Evolutionary conservation across 2,329 filamentous ascomycete species (phyloP), one percentile per base, ranked within the genome.

Genomic region (Venturia oleaginea): DNA sequence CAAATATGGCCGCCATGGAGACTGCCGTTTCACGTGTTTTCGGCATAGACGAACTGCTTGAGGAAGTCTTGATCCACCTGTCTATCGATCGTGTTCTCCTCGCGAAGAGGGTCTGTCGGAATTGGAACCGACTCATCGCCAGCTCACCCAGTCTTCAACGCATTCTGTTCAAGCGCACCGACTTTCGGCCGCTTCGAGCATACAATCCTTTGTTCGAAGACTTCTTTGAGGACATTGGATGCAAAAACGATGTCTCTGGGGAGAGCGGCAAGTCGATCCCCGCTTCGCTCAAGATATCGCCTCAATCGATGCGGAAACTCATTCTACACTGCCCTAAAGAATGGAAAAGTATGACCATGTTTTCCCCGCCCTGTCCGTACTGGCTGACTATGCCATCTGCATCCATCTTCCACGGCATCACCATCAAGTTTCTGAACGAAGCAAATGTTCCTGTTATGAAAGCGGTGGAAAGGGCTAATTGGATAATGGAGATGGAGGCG

Each of bases 161-260:
- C n/a, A 63, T 51, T 27, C 51, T 63, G 19, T 63, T 51, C 51
- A 46, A 55, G 34, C 62, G 62, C n/a, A 30, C 15, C 46, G 46
- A 55, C 34, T 27, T 48, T 54, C 46, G 30, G 34, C 32, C 42
- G 13, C 11, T 38, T 32, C 62, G 62, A 24, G 62, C 22, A 30
- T 43, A 63, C 37, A 63, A 63, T 22, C 62, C 62, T 30, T 32
- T 63, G 32, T 63, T 63, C 37, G 62, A 63, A 27, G 51, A 55
- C 62, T 63, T 38, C 48, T 57, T 63, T n/a, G 34, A 24, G 15
- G 37, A 55, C 15, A 63, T 63, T 6, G 46, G 46, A 38, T 63
- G 32, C 62, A 48, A 32, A 34, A 46, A 63, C 32, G 62, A 38
- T 27, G 42, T 32, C 19, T 11, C 42, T 46, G 30, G 32, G 7